phyloP scores from a whole-genome alignment of 176 grass and related monocot genomes.

The Hyparrhenia diplandra region DNA sequence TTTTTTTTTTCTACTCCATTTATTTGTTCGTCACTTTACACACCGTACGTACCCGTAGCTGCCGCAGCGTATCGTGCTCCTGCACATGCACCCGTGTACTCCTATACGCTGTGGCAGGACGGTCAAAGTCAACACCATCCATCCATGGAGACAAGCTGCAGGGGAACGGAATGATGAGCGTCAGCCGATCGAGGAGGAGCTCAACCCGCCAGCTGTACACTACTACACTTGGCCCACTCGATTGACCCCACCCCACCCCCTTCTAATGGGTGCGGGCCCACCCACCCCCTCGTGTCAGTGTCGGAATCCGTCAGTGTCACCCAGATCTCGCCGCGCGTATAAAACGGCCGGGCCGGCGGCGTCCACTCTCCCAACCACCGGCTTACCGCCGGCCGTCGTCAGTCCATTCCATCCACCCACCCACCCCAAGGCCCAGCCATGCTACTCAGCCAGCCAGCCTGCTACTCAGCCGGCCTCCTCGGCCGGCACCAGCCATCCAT shows the following conservation, averaged over 20 bases:
- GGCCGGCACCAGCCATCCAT: no score
- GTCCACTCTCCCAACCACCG: neutral
- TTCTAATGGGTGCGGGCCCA: neutral
- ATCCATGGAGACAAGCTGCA: no score
- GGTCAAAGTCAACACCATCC: no score
- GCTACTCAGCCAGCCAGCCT: no score
- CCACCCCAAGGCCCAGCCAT: neutral
- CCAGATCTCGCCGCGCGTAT: neutral
- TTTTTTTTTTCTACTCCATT: no score
- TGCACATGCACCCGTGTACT: no score
- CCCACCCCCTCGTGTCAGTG: neutral
- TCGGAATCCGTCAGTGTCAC: neutral
- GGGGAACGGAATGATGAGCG: no score
- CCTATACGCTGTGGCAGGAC: no score
- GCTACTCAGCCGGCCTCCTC: no score
- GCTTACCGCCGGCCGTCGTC: neutral
- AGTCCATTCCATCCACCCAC: neutral
- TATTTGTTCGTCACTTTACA: no score
- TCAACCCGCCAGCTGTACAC: neutral
- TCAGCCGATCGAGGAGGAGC: neutral
- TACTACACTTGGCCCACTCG: neutral
- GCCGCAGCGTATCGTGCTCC: no score
- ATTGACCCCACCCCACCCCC: neutral
- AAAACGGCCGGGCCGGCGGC: neutral
- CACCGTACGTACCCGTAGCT: no score